Conservation (phyloP, 306 rosid species). For the Begonia loranthoides region DNA sequence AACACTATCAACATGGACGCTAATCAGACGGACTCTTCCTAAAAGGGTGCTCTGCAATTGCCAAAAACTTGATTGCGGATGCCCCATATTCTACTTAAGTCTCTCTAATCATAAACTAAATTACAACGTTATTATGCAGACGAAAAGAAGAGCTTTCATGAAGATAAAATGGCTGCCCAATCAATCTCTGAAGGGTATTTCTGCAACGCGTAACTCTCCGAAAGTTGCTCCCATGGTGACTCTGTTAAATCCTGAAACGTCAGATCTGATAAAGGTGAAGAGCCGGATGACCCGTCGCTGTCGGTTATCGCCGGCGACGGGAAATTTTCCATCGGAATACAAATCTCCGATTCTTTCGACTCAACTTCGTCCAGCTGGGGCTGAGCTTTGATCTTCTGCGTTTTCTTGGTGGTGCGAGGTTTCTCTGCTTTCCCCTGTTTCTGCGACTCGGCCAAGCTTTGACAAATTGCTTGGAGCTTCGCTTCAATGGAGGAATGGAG, state of each 20-base stretch:
- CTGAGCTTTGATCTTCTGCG: not conserved
- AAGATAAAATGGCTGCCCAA: constrained; percentile 59
- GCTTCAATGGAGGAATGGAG: constrained; percentile 89
- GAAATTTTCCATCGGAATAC: constrained; percentile 28
- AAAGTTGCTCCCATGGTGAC: constrained; percentile 40
- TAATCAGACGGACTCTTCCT: constrained; percentile 6
- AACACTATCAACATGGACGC: constrained; percentile 28
- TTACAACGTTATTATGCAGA: no score
- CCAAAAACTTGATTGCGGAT: constrained; percentile 60
- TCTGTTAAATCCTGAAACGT: constrained; percentile 46
- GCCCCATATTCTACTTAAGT: not conserved
- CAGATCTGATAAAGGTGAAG: constrained; percentile 73
- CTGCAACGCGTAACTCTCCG: constrained; percentile 33
- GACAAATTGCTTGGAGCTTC: constrained; percentile 86
- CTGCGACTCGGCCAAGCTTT: constrained; percentile 58
- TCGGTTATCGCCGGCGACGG: constrained; percentile 8
- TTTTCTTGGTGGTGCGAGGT: constrained; percentile 5
- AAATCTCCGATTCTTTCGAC: constrained; percentile 1
- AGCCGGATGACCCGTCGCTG: constrained; percentile 67
- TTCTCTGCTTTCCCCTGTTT: constrained; percentile 47
- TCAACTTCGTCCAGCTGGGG: constrained; percentile 1
- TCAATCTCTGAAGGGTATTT: constrained; percentile 95
- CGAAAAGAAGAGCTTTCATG: not conserved
- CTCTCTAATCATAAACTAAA: no score
- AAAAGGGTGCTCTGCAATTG: constrained; percentile 39